A percentile compares a stretch with the other conserved stretches of the same genome.
phyloP scores from a whole-genome alignment of 805 yeast genomes.

The Metschnikowia reukaufii region DNA sequence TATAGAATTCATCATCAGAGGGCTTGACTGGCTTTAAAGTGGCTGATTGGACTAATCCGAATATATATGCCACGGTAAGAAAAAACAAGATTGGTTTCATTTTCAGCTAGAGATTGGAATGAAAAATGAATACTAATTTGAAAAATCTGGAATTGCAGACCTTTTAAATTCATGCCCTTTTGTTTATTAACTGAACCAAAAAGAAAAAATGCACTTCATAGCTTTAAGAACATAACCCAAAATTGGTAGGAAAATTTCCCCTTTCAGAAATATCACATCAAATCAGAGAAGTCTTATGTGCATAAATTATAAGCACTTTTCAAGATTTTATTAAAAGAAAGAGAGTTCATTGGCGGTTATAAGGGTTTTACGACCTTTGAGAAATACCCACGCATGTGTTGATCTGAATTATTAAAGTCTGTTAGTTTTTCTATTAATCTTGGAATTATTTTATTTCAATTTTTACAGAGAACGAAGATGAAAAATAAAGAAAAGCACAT shows the following conservation, averaged over 20 bases:
- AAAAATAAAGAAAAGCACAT: too few relatives aligned
- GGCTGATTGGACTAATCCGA: not conserved
- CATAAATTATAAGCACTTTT: too few relatives aligned
- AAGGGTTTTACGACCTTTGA: too few relatives aligned
- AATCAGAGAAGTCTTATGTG: not conserved
- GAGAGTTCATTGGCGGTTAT: too few relatives aligned
- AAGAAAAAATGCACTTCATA: not conserved
- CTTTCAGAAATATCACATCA: not conserved
- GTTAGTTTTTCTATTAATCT: too few relatives aligned
- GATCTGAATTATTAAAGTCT: too few relatives aligned
- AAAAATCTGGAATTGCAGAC: not conserved
- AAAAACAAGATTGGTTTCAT: not conserved
- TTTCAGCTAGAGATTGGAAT: not conserved
- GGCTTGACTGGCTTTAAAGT: conserved; percentile 8
- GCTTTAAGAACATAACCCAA: too few relatives aligned
- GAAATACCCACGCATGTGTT: too few relatives aligned
- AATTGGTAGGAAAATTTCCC: not conserved
- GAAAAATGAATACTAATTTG: not conserved
- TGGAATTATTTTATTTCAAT: too few relatives aligned
- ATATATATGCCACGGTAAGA: not conserved
- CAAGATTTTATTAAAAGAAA: too few relatives aligned
- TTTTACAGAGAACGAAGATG: too few relatives aligned
- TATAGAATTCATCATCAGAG: conserved; percentile 11
- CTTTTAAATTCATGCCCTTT: not conserved
- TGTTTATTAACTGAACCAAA: too few relatives aligned